A percentile compares a stretch with the other conserved stretches of the same genome.
phyloP scores from a whole-genome alignment of 2,329 filamentous ascomycete genomes.

The Myriosclerotinia duriaeana region DNA sequence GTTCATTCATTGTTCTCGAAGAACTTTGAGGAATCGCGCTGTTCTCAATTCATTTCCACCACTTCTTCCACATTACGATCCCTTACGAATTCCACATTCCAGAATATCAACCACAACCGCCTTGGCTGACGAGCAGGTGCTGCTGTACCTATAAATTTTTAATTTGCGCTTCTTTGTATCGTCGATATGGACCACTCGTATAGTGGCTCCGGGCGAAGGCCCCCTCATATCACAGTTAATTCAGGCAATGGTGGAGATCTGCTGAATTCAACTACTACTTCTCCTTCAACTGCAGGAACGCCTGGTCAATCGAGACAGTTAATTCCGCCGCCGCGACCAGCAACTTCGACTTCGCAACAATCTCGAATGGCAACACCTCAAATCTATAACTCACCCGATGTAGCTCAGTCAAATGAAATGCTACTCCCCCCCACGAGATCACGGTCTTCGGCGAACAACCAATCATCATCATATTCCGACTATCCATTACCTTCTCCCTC shows the following conservation, averaged over 20 bases:
- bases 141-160: slow-evolving; percentile 9
- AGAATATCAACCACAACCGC: slow-evolving; percentile 11
- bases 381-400: slow-evolving; percentile 34
- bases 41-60: slow-evolving; percentile 11
- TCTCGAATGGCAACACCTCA: slow-evolving; percentile 25
- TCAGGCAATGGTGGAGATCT: slow-evolving; percentile 55
- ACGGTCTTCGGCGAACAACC: slow-evolving; percentile 44
- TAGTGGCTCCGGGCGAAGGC: slow-evolving; percentile 30
- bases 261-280: slow-evolving; percentile 42
- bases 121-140: slow-evolving; percentile 19
- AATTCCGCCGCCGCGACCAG: slow-evolving; percentile 31
- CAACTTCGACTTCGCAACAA: slow-evolving; percentile 25
- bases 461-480: slow-evolving; percentile 51
- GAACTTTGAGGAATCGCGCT: slow-evolving; percentile 1
- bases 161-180: background rate
- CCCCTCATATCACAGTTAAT: slow-evolving; percentile 64
- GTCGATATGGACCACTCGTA: slow-evolving; percentile 23
- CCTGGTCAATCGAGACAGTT: slow-evolving; percentile 38
- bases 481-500: slow-evolving; percentile 44
- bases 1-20: background rate
- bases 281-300: slow-evolving; percentile 36
- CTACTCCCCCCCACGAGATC: slow-evolving; percentile 49
- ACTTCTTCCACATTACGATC: slow-evolving; percentile 14
- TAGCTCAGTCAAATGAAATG: slow-evolving; percentile 47
- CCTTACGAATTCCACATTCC: slow-evolving; percentile 12